These are phyloP conservation scores for Naumovozyma baii DNA, from an alignment of 805 yeast species.

Conservation along the genomic window DNA sequence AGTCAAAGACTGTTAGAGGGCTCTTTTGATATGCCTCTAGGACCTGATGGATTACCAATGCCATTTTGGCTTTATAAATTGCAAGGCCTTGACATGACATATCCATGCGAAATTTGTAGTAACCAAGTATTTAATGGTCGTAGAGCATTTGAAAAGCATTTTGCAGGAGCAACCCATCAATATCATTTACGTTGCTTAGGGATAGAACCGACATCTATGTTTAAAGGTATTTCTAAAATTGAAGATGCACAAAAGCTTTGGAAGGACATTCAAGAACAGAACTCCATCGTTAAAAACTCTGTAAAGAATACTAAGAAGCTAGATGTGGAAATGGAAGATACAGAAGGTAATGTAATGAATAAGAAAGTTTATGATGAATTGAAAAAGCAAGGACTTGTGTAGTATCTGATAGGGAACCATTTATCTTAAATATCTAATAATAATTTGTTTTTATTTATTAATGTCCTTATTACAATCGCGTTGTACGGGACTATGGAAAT, in stretches of 20 bases:
- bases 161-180: constrained; percentile 56
- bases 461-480: too few species aligned
- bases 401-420: too few species aligned
- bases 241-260: constrained; percentile 58
- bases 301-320: constrained; percentile 21
- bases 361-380: constrained; percentile 74
- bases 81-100: constrained; percentile 70
- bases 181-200: constrained; percentile 73
- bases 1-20: constrained; percentile 30
- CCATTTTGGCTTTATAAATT: constrained; percentile 90
- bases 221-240: constrained; percentile 56
- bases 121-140: constrained; percentile 65
- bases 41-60: constrained; percentile 84
- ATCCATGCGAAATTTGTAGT: constrained; percentile 82
- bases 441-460: too few species aligned
- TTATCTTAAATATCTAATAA: too few species aligned
- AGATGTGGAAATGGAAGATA: constrained; percentile 83
- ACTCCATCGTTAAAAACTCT: constrained; percentile 2
- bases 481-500: too few species aligned
- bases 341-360: constrained; percentile 86
- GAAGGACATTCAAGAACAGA: constrained; percentile 30
- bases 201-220: constrained; percentile 41
- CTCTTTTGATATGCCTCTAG: constrained; percentile 55
- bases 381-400: constrained; percentile 78
- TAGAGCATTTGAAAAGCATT: constrained; percentile 62